Evolutionary conservation across 371 early-diverging fungal species (phyloP), one percentile per base, ranked within the genome.

Genomic region (Paraphysoderma sedebokerense): DNA sequence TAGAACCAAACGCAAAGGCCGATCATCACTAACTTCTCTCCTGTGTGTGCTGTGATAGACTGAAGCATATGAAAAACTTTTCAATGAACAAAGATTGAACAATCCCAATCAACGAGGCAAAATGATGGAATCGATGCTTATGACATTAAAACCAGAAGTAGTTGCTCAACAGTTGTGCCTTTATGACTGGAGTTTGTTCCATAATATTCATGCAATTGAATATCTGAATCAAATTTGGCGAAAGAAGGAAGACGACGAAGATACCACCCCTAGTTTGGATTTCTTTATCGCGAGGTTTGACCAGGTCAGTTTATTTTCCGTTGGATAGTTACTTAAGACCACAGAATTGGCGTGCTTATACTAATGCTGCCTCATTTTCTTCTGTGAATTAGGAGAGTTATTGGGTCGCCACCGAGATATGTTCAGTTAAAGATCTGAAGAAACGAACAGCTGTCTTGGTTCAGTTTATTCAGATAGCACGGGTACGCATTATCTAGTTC

Each of bases 391-490:
- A 60, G 48, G 73, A 74, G 55, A 59, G 56, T 5, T 68, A 65
- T 46, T 74, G 74, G 74, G 67, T 62, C 7, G 74, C 67, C 7
- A 71, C 70, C 4, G 72, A 74, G 51, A 58, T 74, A n/a, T 47
- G 57, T 0, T 35, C 23, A 32, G 48, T 57, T 23, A 59, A 59
- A 47, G 69, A 71, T 38, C 19, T 61, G 29, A 71, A 71, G 49
- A 65, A 62, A 44, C 31, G 74, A 24, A 40, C 44, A 2, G 47
- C 38, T 9, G 58, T 57, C 13, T 38, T 74, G 42, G 48, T 38
- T 20, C 63, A 54, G 23, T 67, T 69, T 38, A 69, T 74, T 33
- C 28, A 51, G 33, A 49, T 58, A 9, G 65, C 68, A 0, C 62
- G 68, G 60, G 72, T 72, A 51, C 24, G 23, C 5, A 5, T 23